Base-by-base conservation (phyloP, 2,329 filamentous ascomycete species). In the Cladosporium colombiae region DNA sequence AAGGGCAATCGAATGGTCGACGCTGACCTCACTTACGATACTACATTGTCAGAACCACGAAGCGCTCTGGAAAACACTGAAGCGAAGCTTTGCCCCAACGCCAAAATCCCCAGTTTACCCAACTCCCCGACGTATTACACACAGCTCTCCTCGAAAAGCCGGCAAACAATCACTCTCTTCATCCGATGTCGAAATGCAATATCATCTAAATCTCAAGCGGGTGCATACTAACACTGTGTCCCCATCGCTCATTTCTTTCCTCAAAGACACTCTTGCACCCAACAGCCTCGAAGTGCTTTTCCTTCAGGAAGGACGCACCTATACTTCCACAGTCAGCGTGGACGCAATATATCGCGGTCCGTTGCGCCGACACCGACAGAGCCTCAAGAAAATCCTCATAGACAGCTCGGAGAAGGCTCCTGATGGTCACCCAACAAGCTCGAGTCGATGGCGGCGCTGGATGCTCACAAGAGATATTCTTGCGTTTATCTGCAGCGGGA, bases 221-320 rank as follows among this genome's bases (percentile, higher is more conserved):
- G 84, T 95, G 16, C 90, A 93, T 72, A 92, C 90, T 1, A 91
- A 95, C 76, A 84, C 83, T 14, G 88, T 91, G 2, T 91, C 90
- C 0, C 81, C 85, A 8, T 82, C 88, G 27, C 79, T 95, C 18
- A 86, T 95, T 63, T 82, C 83, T 1, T 94, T 95, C 73, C 82
- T 95, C 68, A 91, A 89, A 71, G 90, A 93, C 68, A 89, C 90
- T 0, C 81, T 95, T 44, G 89, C 88, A 23, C 91, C 91, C 0
- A 91, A 95, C 75, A 90, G 87, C 31, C 81, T 95, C n/a, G 90
- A 95, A 76, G 88, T 88, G 10, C 81, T 95, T 11, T 93, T 93
- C 74, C 78, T 95, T 58, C 91, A 93, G 76, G 90, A 93, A 80
- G 74, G 84, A 71, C 76, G 83, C 66, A 75, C 77, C 25, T 82